Percentiles rank a stretch among this genome's conserved stretches.
Conservation (phyloP, 805 yeast species). For the Geotrichum ghanense region DNA sequence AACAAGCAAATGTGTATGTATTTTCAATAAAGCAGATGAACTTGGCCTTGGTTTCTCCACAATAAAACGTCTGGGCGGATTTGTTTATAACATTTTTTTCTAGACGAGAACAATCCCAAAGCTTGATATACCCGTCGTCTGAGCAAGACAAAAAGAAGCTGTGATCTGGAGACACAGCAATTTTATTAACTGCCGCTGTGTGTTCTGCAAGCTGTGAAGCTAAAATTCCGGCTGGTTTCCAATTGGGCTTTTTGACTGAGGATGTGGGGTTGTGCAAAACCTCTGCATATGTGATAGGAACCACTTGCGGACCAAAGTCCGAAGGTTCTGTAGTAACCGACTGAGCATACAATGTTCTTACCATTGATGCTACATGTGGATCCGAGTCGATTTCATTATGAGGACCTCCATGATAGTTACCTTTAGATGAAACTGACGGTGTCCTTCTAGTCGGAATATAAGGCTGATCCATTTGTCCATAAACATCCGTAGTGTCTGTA, state of each 20-base stretch:
- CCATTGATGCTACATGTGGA: slow-evolving; percentile 46
- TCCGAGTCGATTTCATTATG: slow-evolving; percentile 40
- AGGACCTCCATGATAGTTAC: slow-evolving; percentile 35
- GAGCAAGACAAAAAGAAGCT: slow-evolving; percentile 69
- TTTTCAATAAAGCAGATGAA: slow-evolving; percentile 20
- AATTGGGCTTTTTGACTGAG: slow-evolving; percentile 7
- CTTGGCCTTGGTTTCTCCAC: slow-evolving; percentile 16
- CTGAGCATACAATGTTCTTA: slow-evolving; percentile 41
- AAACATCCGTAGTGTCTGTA: slow-evolving; percentile 11
- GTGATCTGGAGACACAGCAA: slow-evolving; percentile 50
- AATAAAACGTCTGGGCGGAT: slow-evolving; percentile 19
- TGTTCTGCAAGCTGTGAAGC: slow-evolving; percentile 58
- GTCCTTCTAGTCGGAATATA: slow-evolving; percentile 4
- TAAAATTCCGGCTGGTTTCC: slow-evolving; percentile 39
- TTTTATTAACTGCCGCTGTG: slow-evolving; percentile 41
- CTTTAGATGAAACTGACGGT: slow-evolving; percentile 22
- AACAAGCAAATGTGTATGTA: slow-evolving; percentile 22
- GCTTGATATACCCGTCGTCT: slow-evolving; percentile 53
- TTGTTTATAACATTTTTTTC: slow-evolving; percentile 41
- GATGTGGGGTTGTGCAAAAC: background rate
- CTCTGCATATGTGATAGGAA: slow-evolving; percentile 2
- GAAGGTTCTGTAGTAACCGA: slow-evolving; percentile 48
- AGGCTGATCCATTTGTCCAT: slow-evolving; percentile 12
- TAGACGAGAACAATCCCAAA: slow-evolving; percentile 67
- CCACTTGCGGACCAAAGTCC: slow-evolving; percentile 50